A percentile compares a stretch with the other conserved stretches of the same genome.
Evolutionary conservation across 768 basidiomycete genomes (phyloP).

Genomic region (Trametes cubensis): DNA sequence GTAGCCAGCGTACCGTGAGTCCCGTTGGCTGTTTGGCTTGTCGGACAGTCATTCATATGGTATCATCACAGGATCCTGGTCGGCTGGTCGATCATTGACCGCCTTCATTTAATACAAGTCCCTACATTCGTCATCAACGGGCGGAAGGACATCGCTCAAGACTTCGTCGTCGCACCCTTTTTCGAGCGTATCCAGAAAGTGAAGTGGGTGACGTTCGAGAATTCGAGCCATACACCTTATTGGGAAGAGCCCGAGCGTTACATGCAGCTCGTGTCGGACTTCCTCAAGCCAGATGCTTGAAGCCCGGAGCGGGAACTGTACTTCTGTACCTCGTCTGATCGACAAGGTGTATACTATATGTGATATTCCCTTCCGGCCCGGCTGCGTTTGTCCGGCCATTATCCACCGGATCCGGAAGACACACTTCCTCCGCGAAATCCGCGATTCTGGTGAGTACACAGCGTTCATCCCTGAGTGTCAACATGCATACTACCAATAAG

Average conservation of each 20-base stretch:
- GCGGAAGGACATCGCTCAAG: slow-evolving; percentile 34
- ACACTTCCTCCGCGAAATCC: too few species aligned
- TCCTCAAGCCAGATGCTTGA: slow-evolving; percentile 19
- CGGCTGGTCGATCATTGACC: slow-evolving; percentile 33
- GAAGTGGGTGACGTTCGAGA: slow-evolving; percentile 36
- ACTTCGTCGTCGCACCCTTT: slow-evolving; percentile 31
- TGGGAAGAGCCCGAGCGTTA: slow-evolving; percentile 34
- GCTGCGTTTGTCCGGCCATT: too few species aligned
- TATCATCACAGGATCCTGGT: slow-evolving; percentile 23
- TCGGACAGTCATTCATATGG: not conserved
- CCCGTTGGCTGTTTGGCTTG: not conserved
- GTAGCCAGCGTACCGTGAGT: slow-evolving; percentile 36
- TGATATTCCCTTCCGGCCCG: too few species aligned
- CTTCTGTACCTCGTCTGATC: too few species aligned
- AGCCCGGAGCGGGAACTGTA: not conserved
- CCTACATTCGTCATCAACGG: slow-evolving; percentile 38
- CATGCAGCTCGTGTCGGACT: slow-evolving; percentile 31
- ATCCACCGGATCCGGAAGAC: too few species aligned
- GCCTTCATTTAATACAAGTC: slow-evolving; percentile 28
- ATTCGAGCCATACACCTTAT: slow-evolving; percentile 36
- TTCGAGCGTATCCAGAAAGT: slow-evolving; percentile 32
- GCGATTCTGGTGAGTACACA: too few species aligned
- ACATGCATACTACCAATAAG: too few species aligned
- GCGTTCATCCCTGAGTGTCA: too few species aligned
- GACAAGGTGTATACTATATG: too few species aligned